Evolutionary conservation across 805 yeast genomes (phyloP).

Genomic region (Candida namnaoensis): DNA sequence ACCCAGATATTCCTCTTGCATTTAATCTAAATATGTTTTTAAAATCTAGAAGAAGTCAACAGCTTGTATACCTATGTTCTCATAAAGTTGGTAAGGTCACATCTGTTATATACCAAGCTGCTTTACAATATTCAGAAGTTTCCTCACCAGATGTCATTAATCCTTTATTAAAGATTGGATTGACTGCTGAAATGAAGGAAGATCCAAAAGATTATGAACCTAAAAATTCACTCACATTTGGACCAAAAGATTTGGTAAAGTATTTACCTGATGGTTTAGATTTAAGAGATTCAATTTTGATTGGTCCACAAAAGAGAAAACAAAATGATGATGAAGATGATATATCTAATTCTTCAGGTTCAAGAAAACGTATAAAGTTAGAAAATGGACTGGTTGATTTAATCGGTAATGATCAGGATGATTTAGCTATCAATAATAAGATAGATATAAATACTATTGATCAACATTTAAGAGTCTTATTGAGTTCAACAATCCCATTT

Average conservation of each 20-base stretch:
- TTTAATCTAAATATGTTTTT: conserved; percentile 61
- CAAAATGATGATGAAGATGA: conserved; percentile 16
- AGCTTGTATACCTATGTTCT: conserved; percentile 52
- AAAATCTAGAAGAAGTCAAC: conserved; percentile 55
- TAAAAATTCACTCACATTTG: conserved; percentile 22
- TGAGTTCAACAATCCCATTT: conserved; percentile 50
- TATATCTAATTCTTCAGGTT: background rate
- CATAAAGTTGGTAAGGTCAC: conserved; percentile 66
- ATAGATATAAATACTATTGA: conserved; percentile 29
- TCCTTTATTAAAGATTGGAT: conserved; percentile 37
- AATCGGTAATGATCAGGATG: conserved; percentile 10
- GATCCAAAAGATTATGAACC: conserved; percentile 21
- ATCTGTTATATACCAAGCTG: conserved; percentile 51
- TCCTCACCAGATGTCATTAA: conserved; percentile 33
- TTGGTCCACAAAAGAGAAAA: conserved; percentile 28
- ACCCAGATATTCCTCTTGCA: conserved; percentile 41
- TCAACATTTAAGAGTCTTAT: conserved; percentile 63
- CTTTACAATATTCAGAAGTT: conserved; percentile 51
- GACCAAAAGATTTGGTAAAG: conserved; percentile 33
- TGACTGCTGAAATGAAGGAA: conserved; percentile 36
- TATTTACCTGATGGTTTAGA: conserved; percentile 32
- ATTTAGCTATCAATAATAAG: conserved; percentile 17
- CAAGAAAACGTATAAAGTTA: conserved; percentile 30
- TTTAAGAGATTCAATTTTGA: conserved; percentile 34
- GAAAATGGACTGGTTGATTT: conserved; percentile 24